Base-by-base conservation (phyloP, 257 asterid species). In the Lycium barbarum region DNA sequence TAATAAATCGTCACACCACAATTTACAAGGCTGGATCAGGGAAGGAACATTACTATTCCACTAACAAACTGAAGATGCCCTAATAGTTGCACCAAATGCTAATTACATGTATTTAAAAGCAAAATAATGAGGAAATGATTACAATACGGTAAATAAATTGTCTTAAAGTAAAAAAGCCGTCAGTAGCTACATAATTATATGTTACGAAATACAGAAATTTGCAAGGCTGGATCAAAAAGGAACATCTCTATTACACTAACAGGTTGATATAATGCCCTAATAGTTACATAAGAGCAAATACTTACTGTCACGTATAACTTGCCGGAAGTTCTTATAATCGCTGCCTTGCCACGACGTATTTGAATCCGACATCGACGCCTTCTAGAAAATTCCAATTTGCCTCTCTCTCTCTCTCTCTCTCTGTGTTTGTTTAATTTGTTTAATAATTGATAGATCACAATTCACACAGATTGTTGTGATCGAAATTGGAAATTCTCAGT, bases 301-400 rank as follows among this genome's bases (percentile, higher is more conserved):
- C 95, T 87, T 33, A 92, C 96, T 89, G 78, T 92, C 94, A 47
- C 96, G 96, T 83, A 88, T 90, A 86, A 90, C 85, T 85, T 92
- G 94, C 58, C 94, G 91, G 84, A 92, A 90, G 82, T 87, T 87
- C 86, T 89, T 92, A 85, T 90, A 88, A 70, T 92, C 96, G 87
- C 87, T 84, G 81, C 91, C 90, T 73, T 91, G 96, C 79, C 93
- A 92, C 87, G 93, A 91, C 84, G 92, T 84, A 83, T 92, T 92
- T 49, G 94, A 91, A 90, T 92, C 96, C 11, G 94, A 91, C 86
- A 90, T 91, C 83, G 95, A 91, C 93, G 90, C 13, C n/a, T 22
- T 51, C 63, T 26, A 3, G 6, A 40, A 40, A 40, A 40, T 57
- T 82, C 33, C 1, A 26, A 26, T 26, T 26, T 26, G 33, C 33